Evolutionary conservation across 371 early-diverging fungal genomes (phyloP), one percentile per base, ranked within the genome.

Genomic region (Mortierella sp.): DNA sequence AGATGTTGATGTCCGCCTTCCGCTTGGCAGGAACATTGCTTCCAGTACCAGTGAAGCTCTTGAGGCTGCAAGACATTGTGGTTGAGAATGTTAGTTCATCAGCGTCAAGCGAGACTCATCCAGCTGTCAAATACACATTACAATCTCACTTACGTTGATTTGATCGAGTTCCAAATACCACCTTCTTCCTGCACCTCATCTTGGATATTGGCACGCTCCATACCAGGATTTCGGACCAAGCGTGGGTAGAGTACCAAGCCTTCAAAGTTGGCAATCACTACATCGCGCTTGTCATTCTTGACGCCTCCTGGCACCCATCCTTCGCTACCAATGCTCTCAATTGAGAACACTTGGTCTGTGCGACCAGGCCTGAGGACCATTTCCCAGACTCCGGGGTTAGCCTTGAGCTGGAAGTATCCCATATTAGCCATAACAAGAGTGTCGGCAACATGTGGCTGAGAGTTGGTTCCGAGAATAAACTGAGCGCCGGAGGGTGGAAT

Each of bases 371-470:
- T 85, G 17, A 97, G 67, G 2, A 80, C 67, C 41, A 98, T 82
- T 24, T 81, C 67, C 94, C 94, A 98, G 1, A 94, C 84, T 40
- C 98, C 98, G 0, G 96, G 96, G 47, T 86, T 85, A 2, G 96
- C 95, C 71, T 95, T 93, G 37, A 98, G 84, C 71, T 98, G 98
- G 64, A 96, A 85, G 68, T 98, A 98, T 1, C 98, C 98, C 21
- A 96, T 82, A 57, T 98, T 98, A 37, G 95, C 94, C 98, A 98
- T 98, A 2, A 97, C 95, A 40, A 96, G 92, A 3, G 97, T 97
- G 66, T 96, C 97, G 0, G 89, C 90, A 44, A 86, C 84, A 0
- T 73, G 79, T 7, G 87, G 81, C 3, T 84, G 59, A 0, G 76
- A 63, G 0, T 72, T 69, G 16, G 92, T 90, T 13, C 92, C 93